Percentiles rank a stretch among this genome's conserved stretches.
Evolutionary conservation across 305 asterid species (phyloP).

Genomic region (Fraxinus albicans): DNA sequence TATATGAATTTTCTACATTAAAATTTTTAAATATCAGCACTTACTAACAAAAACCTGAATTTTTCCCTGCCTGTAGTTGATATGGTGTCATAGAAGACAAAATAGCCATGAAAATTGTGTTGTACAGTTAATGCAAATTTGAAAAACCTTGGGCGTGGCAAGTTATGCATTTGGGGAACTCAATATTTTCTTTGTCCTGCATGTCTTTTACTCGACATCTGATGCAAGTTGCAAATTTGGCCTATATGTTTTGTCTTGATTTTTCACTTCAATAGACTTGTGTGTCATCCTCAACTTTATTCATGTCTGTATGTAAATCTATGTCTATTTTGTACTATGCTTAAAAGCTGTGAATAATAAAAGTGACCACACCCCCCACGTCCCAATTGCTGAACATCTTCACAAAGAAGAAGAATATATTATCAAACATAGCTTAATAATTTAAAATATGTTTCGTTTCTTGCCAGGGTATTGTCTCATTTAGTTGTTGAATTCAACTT

Average conservation of each 20-base stretch:
- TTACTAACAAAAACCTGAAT: background rate
- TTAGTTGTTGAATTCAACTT: too few relatives aligned
- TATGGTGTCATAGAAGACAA: background rate
- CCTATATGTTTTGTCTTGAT: background rate
- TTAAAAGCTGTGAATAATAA: background rate
- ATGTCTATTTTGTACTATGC: background rate
- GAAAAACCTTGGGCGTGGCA: background rate
- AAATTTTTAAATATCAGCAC: background rate
- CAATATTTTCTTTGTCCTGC: background rate
- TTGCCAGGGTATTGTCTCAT: background rate
- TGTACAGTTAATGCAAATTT: background rate
- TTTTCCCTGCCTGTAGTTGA: background rate
- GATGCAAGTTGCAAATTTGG: background rate
- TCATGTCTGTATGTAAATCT: background rate
- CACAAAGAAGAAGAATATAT: background rate
- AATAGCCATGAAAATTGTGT: background rate
- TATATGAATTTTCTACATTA: too few relatives aligned
- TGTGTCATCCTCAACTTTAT: background rate
- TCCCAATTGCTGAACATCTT: background rate
- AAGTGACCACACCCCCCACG: background rate
- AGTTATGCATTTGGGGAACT: background rate
- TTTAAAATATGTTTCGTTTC: background rate
- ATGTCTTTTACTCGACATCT: background rate
- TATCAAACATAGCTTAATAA: background rate
- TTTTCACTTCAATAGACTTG: background rate